Conservation (phyloP, 768 basidiomycete species). For the Russula olivacea region DNA sequence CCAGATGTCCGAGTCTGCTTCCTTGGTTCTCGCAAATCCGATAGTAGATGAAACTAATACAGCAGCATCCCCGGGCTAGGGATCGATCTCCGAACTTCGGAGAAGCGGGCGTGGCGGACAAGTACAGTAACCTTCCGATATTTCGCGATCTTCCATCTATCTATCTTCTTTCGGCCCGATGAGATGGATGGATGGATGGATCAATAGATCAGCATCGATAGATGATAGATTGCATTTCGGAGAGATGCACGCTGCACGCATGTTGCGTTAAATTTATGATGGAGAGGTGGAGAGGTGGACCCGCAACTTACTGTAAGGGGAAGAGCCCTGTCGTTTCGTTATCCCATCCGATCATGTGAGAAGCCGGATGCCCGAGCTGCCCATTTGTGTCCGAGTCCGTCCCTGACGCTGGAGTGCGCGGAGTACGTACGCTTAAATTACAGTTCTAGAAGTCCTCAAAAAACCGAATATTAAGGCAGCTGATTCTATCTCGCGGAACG, state of each 20-base stretch:
- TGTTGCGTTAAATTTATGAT: background rate
- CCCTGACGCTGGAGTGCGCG: background rate
- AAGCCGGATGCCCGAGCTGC: no score
- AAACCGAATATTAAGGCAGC: background rate
- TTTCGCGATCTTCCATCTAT: background rate
- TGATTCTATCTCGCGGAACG: background rate
- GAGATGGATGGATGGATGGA: no score
- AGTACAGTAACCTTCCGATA: background rate
- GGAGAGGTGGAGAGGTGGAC: background rate
- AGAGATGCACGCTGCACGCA: background rate
- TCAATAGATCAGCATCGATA: background rate
- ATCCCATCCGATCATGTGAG: no score
- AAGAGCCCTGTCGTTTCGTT: no score
- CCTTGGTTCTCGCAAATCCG: no score
- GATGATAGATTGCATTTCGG: background rate
- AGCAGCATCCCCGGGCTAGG: no score
- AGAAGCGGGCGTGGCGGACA: no score
- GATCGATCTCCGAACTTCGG: background rate
- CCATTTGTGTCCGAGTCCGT: no score
- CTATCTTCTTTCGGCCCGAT: background rate
- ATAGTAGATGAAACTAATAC: no score
- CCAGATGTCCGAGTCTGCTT: no score
- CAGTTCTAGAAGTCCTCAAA: background rate
- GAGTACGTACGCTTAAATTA: background rate
- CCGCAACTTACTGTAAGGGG: background rate